Evolutionary conservation across 106 monocot species (phyloP), one percentile per base, ranked within the genome.

Genomic region (Allium fistulosum): DNA sequence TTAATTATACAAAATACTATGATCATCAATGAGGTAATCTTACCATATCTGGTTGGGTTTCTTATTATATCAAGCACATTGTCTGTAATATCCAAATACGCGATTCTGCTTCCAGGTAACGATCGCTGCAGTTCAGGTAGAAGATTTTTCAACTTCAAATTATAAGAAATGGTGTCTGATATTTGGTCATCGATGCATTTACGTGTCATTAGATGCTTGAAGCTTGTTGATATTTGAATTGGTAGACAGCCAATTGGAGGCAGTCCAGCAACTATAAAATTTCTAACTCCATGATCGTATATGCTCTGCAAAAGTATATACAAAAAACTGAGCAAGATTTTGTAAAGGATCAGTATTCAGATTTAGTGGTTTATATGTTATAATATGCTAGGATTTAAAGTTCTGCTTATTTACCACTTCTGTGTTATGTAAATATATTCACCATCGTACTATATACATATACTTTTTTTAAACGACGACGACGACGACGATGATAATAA

Each of bases 201-300:
- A 0, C 61, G 80, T 26, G n/a, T 48, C 45, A 16, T 9, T 18
- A 45, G 4, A 18, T 53, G 46, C 6, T 37, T 48, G n/a, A 50
- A 50, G 3, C 48, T 45, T 14, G 57, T 72, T 18, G 56, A 11
- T 12, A 77, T 80, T 46, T 84, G 84, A 5, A 80, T 2, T 2
- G 84, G 84, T 9, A 75, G 52, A 49, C 84, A 84, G 15, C 84
- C 84, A 16, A 84, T 69, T 7, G 84, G 84, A 56, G 76, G 76
- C 37, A 84, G 77, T 7, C 80, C 80, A 17, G 71, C 70, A 11
- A 84, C 50, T 7, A 53, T 26, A 12, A 84, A 79, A 37, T 50
- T 69, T n/a, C 83, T 26, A 0, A 59, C 72, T 48, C 83, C 83
- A 46, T 76, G 71, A 46, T 55, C n/a, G 63, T 76, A 80, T 10